Percentiles rank a stretch among this genome's conserved stretches.
Conservation (phyloP, 1,284 basidiomycete genomes). For the Meripilus lineatus region DNA sequence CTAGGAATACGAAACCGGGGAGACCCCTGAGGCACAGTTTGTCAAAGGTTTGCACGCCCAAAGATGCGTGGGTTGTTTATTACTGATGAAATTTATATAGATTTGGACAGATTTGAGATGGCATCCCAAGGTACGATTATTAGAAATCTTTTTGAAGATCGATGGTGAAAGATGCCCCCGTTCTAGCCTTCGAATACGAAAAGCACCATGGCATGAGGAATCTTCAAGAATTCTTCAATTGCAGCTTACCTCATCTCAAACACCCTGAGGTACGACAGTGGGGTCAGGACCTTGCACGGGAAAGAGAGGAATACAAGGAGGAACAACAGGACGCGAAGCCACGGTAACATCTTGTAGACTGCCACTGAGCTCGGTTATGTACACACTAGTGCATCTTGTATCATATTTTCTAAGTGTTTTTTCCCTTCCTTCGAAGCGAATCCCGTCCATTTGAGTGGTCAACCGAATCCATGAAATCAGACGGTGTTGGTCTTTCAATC, state of each 20-base stretch:
- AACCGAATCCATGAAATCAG: too few relatives aligned
- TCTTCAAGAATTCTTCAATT: conserved; percentile 73
- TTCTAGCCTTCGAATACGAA: conserved; percentile 70
- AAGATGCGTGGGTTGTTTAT: too few relatives aligned
- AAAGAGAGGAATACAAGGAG: conserved; percentile 39
- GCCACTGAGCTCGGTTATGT: too few relatives aligned
- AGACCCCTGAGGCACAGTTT: conserved; percentile 80
- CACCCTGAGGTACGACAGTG: conserved; percentile 77
- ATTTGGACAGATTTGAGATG: conserved; percentile 93
- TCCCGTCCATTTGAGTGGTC: too few relatives aligned
- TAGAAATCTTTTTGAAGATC: too few relatives aligned
- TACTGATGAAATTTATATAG: too few relatives aligned
- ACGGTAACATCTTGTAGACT: too few relatives aligned
- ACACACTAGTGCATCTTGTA: too few relatives aligned
- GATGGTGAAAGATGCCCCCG: not conserved
- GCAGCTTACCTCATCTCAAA: conserved; percentile 63
- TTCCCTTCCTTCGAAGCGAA: too few relatives aligned
- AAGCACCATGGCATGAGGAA: conserved; percentile 36
- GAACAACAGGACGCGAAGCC: too few relatives aligned
- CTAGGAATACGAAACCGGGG: conserved; percentile 87
- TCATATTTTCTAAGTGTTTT: too few relatives aligned
- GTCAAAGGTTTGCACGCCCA: conserved; percentile 72
- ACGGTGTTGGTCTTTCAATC: too few relatives aligned
- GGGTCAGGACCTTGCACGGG: conserved; percentile 62
- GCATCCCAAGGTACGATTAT: conserved; percentile 73